These are phyloP conservation scores for Kazachstania sp. DNA, from an alignment of 1,139 yeast genomes.

Conservation along the genomic window DNA sequence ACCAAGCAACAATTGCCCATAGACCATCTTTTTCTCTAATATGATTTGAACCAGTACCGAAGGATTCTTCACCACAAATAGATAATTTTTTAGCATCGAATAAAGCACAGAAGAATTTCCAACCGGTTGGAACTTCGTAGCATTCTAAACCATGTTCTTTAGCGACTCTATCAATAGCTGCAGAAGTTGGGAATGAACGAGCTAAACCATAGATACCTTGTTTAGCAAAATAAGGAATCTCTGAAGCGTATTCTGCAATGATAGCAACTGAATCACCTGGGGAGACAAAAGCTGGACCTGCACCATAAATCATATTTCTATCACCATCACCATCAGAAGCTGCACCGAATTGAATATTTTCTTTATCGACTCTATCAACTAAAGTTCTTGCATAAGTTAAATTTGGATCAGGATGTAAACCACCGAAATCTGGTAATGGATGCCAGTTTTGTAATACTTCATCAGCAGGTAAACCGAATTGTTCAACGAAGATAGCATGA, in stretches of 20 bases:
- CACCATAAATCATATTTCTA: conserved; percentile 97
- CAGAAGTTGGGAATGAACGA: conserved; percentile 98
- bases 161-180: conserved; percentile 90
- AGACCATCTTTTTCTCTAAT: conserved; percentile 96
- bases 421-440: conserved; percentile 94
- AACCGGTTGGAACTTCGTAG: conserved; percentile 98
- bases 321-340: conserved; percentile 99
- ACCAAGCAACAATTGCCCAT: conserved; percentile 98
- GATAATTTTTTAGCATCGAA: conserved; percentile 90
- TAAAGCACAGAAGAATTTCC: conserved; percentile 96
- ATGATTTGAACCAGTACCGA: conserved; percentile 97
- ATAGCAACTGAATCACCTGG: conserved; percentile 99
- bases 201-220: conserved; percentile 90
- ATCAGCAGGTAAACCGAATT: conserved; percentile 64
- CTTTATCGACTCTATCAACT: conserved; percentile 78
- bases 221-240: conserved; percentile 82
- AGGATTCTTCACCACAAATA: conserved; percentile 97
- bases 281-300: conserved; percentile 79
- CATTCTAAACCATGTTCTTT: conserved; percentile 61
- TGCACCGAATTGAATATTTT: conserved; percentile 87
- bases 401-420: conserved; percentile 97
- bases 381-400: conserved; percentile 87
- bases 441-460: conserved; percentile 64
- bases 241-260: conserved; percentile 82
- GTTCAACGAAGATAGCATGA: conserved; percentile 69